Conservation (phyloP, 345 rosid genomes). For the Eucalyptus tenuipes region DNA sequence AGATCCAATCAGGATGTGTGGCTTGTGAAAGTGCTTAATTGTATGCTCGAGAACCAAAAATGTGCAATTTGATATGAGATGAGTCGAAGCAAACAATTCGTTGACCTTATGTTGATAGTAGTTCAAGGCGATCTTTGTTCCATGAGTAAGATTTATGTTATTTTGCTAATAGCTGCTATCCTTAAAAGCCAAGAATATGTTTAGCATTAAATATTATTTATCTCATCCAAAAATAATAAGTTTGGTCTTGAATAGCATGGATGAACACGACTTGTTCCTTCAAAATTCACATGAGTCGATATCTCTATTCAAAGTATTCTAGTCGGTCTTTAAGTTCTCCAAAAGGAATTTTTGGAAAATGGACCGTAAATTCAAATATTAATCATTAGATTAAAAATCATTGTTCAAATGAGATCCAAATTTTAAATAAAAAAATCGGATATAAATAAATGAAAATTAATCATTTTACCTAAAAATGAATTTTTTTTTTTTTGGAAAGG, state of each 20-base stretch:
- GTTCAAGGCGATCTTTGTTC: neutral
- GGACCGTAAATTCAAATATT: too few relatives aligned
- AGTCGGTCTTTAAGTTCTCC: too few relatives aligned
- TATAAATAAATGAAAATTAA: too few relatives aligned
- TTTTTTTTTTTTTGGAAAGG: too few relatives aligned
- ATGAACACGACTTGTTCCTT: neutral
- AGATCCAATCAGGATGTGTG: neutral
- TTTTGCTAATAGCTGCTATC: neutral
- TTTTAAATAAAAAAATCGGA: too few relatives aligned
- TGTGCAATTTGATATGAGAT: neutral
- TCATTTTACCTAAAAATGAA: too few relatives aligned
- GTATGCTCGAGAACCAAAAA: fast-evolving
- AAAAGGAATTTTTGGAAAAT: too few relatives aligned
- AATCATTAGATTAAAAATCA: too few relatives aligned
- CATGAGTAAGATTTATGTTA: neutral
- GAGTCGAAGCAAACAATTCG: too few relatives aligned
- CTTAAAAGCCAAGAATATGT: neutral
- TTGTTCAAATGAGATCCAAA: neutral
- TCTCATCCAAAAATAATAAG: neutral
- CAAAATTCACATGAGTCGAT: neutral
- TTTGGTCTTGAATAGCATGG: neutral
- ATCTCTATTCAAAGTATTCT: neutral
- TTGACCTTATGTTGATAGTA: too few relatives aligned
- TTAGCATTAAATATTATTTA: neutral
- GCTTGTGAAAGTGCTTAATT: neutral